Conservation (phyloP, 192 early-diverging fungal species). For the Paraglomus occultum region DNA sequence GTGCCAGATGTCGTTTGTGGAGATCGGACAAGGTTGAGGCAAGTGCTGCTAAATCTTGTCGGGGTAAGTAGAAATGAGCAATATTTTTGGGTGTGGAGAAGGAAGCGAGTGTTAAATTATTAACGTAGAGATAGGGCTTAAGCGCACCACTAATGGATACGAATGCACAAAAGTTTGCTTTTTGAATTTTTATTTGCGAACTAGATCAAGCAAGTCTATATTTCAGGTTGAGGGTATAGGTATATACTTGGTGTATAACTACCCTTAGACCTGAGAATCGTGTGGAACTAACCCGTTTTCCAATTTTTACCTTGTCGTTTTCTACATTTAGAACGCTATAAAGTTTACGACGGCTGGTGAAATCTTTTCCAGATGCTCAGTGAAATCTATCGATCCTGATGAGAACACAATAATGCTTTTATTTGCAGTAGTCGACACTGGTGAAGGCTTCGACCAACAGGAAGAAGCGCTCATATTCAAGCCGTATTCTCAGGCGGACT, state of each 20-base stretch:
- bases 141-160: no score
- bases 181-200: no score
- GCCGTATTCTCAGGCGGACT: constrained; percentile 79
- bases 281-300: no score
- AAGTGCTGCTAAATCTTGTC: constrained; percentile 78
- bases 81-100: background rate
- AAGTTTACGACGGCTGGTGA: constrained; percentile 80
- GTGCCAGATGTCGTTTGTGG: constrained; percentile 69
- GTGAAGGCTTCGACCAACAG: constrained; percentile 74
- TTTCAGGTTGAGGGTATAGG: background rate
- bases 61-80: constrained; percentile 45
- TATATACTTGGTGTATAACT: no score
- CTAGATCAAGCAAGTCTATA: background rate
- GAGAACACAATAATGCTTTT: constrained; percentile 50
- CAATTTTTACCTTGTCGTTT: background rate
- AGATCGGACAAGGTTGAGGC: constrained; percentile 72
- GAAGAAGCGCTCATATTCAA: constrained; percentile 76
- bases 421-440: constrained; percentile 76
- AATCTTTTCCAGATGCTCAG: constrained; percentile 56
- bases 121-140: no score
- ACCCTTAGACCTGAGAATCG: no score
- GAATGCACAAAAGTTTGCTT: background rate
- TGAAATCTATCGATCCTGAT: constrained; percentile 35
- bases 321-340: constrained; percentile 62
- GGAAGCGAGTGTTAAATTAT: no score